Percentiles rank a stretch among this genome's conserved stretches.
phyloP scores from a whole-genome alignment of 2,329 filamentous ascomycete genomes.

The Beauveria australis region DNA sequence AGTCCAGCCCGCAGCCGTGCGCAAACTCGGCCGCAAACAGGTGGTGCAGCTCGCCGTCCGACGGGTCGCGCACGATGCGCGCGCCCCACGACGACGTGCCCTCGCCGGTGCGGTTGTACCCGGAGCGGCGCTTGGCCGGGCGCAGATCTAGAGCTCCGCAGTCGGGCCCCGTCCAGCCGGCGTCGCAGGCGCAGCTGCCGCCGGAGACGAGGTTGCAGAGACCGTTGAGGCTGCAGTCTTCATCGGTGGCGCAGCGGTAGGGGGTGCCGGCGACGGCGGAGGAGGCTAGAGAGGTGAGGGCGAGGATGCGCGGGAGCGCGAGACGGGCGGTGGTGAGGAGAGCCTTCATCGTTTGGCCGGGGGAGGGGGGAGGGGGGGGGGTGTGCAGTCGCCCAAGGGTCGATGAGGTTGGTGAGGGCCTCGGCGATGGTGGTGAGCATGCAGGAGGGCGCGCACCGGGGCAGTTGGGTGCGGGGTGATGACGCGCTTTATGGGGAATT shows the following conservation, averaged over 20 bases:
- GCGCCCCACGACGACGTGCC: constrained; percentile 41
- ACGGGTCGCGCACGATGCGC: constrained; percentile 34
- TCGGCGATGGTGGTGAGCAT: neutral
- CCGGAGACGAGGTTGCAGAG: constrained; percentile 14
- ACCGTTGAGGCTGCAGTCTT: constrained; percentile 25
- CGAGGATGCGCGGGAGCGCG: neutral
- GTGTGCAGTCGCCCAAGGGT: neutral
- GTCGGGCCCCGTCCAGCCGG: constrained; percentile 35
- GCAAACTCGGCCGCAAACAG: constrained; percentile 37
- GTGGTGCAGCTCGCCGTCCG: constrained; percentile 31
- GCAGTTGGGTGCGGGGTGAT: neutral
- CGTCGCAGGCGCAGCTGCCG: constrained; percentile 24
- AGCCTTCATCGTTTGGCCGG: neutral
- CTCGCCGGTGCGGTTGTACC: constrained; percentile 36
- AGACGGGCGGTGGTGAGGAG: neutral
- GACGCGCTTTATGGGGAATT: neutral
- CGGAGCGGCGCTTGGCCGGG: constrained; percentile 30
- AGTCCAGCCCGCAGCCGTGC: constrained; percentile 35
- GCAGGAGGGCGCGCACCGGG: neutral
- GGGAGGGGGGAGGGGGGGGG: no score
- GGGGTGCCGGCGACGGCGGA: neutral
- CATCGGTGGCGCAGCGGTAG: constrained; percentile 16
- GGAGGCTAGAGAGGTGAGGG: neutral
- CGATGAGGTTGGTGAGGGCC: neutral
- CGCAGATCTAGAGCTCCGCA: constrained; percentile 37